These are phyloP conservation scores for Candida tammaniensis DNA, from an alignment of 805 yeast genomes.

Conservation along the genomic window DNA sequence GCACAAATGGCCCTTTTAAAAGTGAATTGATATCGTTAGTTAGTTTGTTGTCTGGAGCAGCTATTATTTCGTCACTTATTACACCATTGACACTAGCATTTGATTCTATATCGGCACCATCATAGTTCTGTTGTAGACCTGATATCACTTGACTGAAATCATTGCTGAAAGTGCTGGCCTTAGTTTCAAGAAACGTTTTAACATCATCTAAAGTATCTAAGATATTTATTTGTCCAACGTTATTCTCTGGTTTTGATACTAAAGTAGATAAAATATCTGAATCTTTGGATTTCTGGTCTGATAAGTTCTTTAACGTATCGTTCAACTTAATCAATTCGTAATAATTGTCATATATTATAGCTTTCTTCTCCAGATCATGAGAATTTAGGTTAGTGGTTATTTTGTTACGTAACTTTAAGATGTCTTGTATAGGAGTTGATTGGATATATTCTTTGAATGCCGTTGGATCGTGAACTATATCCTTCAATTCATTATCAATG, in stretches of 20 bases:
- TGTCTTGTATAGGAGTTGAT: slow-evolving; percentile 25
- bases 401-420: slow-evolving; percentile 27
- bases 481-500: neutral
- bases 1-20: neutral
- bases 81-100: slow-evolving; percentile 17
- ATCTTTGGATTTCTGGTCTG: slow-evolving; percentile 10
- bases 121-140: slow-evolving; percentile 11
- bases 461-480: slow-evolving; percentile 17
- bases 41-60: slow-evolving; percentile 11
- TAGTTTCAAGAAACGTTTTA: slow-evolving; percentile 19
- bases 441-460: slow-evolving; percentile 20
- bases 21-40: slow-evolving; percentile 8
- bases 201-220: slow-evolving; percentile 22
- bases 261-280: slow-evolving; percentile 7
- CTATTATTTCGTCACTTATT: slow-evolving; percentile 5
- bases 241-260: too few relatives aligned
- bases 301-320: slow-evolving; percentile 41
- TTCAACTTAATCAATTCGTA: slow-evolving; percentile 69
- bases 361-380: slow-evolving; percentile 60
- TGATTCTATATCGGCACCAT: slow-evolving; percentile 13
- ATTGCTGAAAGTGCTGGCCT: slow-evolving; percentile 17
- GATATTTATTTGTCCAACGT: slow-evolving; percentile 17
- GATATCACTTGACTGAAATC: slow-evolving; percentile 20
- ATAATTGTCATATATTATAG: slow-evolving; percentile 73
- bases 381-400: slow-evolving; percentile 47